Evolutionary conservation across 352 stramenopile genomes (phyloP).

Genomic region (Globisporangium barbulae): DNA sequence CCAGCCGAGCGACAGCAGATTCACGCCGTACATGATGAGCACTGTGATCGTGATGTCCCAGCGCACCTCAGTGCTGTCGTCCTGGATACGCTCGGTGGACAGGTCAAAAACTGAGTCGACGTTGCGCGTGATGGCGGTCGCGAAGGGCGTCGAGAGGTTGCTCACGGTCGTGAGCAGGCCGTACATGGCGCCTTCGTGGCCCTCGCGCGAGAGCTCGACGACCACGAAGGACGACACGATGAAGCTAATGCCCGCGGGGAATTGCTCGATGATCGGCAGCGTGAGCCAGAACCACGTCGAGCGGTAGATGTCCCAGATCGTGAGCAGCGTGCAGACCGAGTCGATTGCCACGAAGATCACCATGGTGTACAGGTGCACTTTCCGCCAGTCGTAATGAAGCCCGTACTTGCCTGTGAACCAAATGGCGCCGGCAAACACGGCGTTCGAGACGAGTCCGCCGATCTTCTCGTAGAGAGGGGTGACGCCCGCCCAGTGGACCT

Average conservation of each 20-base stretch:
- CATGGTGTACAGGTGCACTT: constrained; percentile 29
- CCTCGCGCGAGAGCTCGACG: constrained; percentile 52
- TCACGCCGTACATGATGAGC: constrained; percentile 49
- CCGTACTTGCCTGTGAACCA: constrained; percentile 51
- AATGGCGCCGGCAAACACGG: constrained; percentile 27
- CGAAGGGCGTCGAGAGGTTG: constrained; percentile 49
- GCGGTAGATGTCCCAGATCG: constrained; percentile 50
- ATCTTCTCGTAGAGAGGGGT: constrained; percentile 40
- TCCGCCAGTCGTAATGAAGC: constrained; percentile 56
- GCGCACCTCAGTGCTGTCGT: constrained; percentile 41
- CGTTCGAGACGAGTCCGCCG: constrained; percentile 26
- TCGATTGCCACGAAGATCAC: constrained; percentile 36
- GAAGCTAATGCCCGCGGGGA: constrained; percentile 50
- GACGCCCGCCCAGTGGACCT: constrained; percentile 42
- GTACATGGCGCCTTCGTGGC: constrained; percentile 62
- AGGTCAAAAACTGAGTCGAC: constrained; percentile 41
- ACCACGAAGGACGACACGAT: constrained; percentile 58
- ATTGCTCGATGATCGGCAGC: constrained; percentile 39
- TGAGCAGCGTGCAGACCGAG: constrained; percentile 32
- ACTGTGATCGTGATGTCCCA: constrained; percentile 49
- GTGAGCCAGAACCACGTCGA: constrained; percentile 51
- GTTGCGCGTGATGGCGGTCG: constrained; percentile 36
- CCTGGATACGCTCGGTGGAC: constrained; percentile 43
- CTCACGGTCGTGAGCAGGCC: constrained; percentile 59
- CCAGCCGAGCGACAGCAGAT: constrained; percentile 47